Evolutionary conservation across 805 yeast genomes (phyloP), one percentile per base, ranked within the genome.

Genomic region (Schwanniomyces vanrijiae): DNA sequence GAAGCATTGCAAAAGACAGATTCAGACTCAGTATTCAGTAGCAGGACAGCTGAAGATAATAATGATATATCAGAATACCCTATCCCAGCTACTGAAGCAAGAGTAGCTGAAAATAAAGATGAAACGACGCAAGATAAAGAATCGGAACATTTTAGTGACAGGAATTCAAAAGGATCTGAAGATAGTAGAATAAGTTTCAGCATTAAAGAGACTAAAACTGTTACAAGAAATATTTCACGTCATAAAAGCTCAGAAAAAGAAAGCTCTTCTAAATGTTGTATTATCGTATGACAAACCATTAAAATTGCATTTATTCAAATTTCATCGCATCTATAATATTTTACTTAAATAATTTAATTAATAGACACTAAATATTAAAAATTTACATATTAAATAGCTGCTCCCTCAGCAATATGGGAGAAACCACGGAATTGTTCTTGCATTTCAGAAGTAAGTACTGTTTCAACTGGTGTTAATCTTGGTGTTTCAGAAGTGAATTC

Each of bases 381-480:
- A 7, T 26, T 7, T 7, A 26, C 13, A 26, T 8, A 22, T 45
- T 55, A 71, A 8, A 71, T 65, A 8, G 69, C 62, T 7, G 75
- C 75, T 42, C 81, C 83, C 43, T 84, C 90, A 24, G 86, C 80
- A 58, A 87, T 82, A 66, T 90, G 92, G 1, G 97, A 90, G 71
- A 94, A 94, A 3, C 99, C 99, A 58, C 98, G 83, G 80, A 94
- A 94, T 71, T 90, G 95, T 60, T 94, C 97, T 75, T 94, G 99
- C 82, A 87, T 86, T 22, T 84, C 81, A 1, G 94, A 82, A 11
- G 94, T 86, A 59, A 94, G 75, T 5, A 88, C 84, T 25, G 96
- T 86, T 50, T 90, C 92, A 42, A 94, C 91, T 2, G 99, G 99
- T 1, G 99, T 94, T 66, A 92, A 77, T 43, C 96, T 85, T 29